Base-by-base conservation (phyloP, 352 stramenopile species). In the Globisporangium megalacanthum region DNA sequence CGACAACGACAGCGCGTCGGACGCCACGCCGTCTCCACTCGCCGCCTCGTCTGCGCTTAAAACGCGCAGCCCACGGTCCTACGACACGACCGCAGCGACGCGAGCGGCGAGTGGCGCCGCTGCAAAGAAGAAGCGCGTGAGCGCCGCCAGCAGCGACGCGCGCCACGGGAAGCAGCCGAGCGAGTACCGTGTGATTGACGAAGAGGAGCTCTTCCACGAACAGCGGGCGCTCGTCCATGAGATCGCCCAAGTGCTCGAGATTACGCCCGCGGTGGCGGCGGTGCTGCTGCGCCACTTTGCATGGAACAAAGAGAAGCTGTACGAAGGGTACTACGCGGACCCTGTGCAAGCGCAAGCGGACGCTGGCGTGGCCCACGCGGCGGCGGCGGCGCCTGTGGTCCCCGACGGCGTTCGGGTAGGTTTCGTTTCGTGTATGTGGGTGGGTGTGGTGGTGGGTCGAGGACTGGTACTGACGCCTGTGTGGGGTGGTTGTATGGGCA, bases 241-340 rank as follows among this genome's bases (percentile, higher is more conserved):
- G 58, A 88, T 92, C 52, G 68, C 83, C 31, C 75, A 88, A 45
- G 77, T 95, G 51, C 59, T 95, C n/a, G 76, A 93, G 72, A 79
- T 86, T 25, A 73, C 79, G 46, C 48, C 53, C 13, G 68, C 81
- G 13, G 67, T 87, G 14, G 79, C 81, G 9, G 79, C 79, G 0
- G 73, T 96, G 49, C 65, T 97, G 45, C 66, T 97, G 68, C 83
- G 86, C 19, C 76, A 94, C 61, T 92, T 86, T 64, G 69, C 72
- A 20, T 97, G 89, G 89, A 89, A 95, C 72, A 94, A 96, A 68
- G 87, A 97, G 64, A 91, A 93, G 54, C 63, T 97, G 2, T 89
- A 95, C 62, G 87, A 97, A 60, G 73, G 68, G 2, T 97, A 94
- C 65, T 95, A 91, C 54, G 54, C 72, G 2, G 85, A 96, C 51